These are phyloP conservation scores for Metschnikowia peoriensis DNA, from an alignment of 805 yeast genomes.

Conservation along the genomic window DNA sequence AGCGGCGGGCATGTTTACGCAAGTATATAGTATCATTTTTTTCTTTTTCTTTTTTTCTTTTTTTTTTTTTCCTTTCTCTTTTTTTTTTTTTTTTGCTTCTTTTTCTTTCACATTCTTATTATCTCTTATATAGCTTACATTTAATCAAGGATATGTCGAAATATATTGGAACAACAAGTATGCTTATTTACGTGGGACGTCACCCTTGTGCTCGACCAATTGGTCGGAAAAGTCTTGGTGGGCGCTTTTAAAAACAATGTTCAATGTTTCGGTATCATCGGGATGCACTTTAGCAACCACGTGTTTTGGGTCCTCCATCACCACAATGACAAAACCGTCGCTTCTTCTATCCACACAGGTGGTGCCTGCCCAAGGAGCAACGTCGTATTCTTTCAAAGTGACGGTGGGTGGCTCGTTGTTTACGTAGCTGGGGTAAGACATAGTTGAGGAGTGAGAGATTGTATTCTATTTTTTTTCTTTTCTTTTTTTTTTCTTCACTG, in stretches of 20 bases:
- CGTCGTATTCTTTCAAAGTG: slow-evolving; percentile 47
- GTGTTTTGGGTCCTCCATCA: slow-evolving; percentile 42
- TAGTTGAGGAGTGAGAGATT: neutral
- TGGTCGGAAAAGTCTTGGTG: slow-evolving; percentile 27
- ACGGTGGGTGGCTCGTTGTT: slow-evolving; percentile 48
- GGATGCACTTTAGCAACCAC: slow-evolving; percentile 44
- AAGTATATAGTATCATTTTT: no score
- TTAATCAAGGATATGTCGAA: neutral
- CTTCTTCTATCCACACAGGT: slow-evolving; percentile 48
- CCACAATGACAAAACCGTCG: slow-evolving; percentile 41
- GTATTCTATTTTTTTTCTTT: no score
- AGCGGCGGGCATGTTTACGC: no score
- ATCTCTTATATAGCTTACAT: neutral
- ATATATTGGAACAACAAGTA: neutral
- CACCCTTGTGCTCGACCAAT: slow-evolving; percentile 15
- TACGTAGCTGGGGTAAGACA: slow-evolving; percentile 40
- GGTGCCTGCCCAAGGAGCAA: slow-evolving; percentile 50
- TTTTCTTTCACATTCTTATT: neutral
- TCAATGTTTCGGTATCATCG: slow-evolving; percentile 37
- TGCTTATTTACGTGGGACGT: slow-evolving; percentile 14
- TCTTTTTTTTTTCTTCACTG: neutral
- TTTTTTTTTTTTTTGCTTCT: no score
- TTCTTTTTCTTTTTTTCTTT: no score
- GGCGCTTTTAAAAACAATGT: slow-evolving; percentile 47
- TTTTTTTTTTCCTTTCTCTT: no score